phyloP scores from a whole-genome alignment of 129 eudicot species.

The Escallonia herrerae region DNA sequence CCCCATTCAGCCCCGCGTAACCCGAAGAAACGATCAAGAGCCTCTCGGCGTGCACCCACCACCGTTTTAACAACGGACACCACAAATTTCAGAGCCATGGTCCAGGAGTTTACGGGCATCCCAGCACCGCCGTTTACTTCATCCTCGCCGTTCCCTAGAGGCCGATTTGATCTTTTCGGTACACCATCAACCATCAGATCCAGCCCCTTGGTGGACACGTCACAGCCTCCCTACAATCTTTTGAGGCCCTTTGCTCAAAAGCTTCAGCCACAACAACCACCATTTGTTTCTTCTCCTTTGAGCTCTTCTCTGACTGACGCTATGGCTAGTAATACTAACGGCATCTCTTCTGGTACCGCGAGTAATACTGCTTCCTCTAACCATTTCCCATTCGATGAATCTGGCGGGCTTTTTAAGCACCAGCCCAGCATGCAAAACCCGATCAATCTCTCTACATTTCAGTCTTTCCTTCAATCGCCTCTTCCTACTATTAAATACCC shows the following conservation, averaged over 20 bases:
- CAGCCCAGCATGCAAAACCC: constrained; percentile 11
- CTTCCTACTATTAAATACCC: constrained; percentile 12
- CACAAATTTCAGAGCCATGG: constrained; percentile 88
- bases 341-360: not conserved
- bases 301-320: constrained; percentile 4
- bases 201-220: constrained; percentile 26
- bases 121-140: constrained; percentile 61
- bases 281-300: constrained; percentile 14
- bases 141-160: constrained; percentile 27
- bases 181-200: constrained; percentile 40
- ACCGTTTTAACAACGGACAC: constrained; percentile 83
- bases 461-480: constrained; percentile 21
- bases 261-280: constrained; percentile 20
- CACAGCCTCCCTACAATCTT: constrained; percentile 41
- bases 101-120: constrained; percentile 86
- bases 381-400: not conserved
- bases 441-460: constrained; percentile 13
- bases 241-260: constrained; percentile 48
- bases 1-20: constrained; percentile 21
- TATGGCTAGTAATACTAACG: constrained; percentile 4
- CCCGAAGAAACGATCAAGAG: constrained; percentile 81
- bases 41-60: constrained; percentile 81
- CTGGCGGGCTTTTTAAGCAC: not conserved
- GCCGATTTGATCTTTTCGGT: constrained; percentile 56
- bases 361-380: not conserved